Conservation (phyloP, 208 protist species). For the Leishmania lainsoni region DNA sequence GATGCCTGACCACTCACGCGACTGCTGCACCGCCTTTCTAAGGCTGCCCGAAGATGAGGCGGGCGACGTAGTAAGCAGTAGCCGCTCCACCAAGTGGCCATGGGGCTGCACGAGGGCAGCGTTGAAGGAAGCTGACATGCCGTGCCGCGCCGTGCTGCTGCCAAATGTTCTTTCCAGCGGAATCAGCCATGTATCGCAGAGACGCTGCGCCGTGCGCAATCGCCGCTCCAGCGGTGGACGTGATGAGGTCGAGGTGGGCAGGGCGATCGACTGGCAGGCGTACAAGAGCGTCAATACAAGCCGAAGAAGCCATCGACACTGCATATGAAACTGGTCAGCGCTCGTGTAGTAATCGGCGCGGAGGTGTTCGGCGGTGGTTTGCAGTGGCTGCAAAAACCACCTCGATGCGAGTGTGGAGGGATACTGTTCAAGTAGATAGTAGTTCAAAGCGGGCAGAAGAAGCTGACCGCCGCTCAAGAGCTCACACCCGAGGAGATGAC, state of each 20-base stretch:
- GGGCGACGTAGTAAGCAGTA: background rate
- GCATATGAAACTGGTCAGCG: conserved; percentile 2
- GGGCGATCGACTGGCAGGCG: conserved; percentile 10
- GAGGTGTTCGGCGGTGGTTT: conserved; percentile 14
- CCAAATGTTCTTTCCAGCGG: conserved; percentile 31
- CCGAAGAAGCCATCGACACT: conserved; percentile 32
- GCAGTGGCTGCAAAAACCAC: conserved; percentile 30
- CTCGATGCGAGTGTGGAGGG: conserved; percentile 17
- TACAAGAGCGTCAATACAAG: conserved; percentile 20
- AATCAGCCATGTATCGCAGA: conserved; percentile 30
- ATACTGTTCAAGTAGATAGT: conserved; percentile 14
- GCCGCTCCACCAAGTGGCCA: conserved; percentile 13
- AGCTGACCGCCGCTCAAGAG: conserved; percentile 26
- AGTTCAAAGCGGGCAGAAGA: conserved; percentile 10
- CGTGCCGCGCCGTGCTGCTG: conserved; percentile 39
- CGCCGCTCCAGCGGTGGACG: conserved; percentile 34
- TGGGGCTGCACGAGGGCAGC: conserved; percentile 41
- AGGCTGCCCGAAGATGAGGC: background rate
- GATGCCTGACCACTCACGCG: conserved; percentile 27
- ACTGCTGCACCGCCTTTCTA: conserved; percentile 1
- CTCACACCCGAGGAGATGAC: background rate
- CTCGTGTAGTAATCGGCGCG: conserved; percentile 27
- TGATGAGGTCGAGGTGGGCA: conserved; percentile 16
- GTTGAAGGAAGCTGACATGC: conserved; percentile 48
- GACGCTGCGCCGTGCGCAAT: conserved; percentile 34